Conservation (phyloP, 73 alveolate species). For the Tetrahymena malaccensis region DNA sequence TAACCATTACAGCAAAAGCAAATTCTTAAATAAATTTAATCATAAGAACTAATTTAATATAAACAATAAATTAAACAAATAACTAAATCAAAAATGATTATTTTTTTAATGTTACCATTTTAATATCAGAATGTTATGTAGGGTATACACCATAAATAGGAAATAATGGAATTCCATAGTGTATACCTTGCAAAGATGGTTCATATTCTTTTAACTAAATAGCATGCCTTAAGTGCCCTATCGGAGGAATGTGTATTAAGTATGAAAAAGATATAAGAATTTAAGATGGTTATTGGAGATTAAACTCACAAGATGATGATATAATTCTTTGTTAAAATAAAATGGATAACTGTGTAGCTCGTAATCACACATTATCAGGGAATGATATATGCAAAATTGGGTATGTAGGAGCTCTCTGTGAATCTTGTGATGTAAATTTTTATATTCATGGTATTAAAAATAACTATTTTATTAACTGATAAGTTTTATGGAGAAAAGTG, state of each 20-base stretch:
- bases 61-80: too few relatives aligned
- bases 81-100: too few relatives aligned
- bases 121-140: neutral
- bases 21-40: neutral
- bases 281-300: neutral
- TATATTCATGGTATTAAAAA: too few relatives aligned
- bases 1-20: neutral
- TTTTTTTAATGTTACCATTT: neutral
- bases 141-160: neutral
- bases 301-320: neutral
- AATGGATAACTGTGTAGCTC: neutral
- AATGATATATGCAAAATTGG: neutral
- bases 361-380: neutral
- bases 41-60: neutral
- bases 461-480: too few relatives aligned
- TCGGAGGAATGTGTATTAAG: neutral
- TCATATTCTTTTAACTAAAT: neutral
- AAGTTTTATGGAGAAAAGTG: neutral
- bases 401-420: neutral
- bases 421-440: neutral
- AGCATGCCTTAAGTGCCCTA: neutral
- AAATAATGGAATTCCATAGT: neutral
- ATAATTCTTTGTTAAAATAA: neutral
- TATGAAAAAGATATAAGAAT: neutral
- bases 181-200: neutral